A percentile compares a stretch with the other conserved stretches of the same genome.
These are phyloP conservation scores for Senna siamea DNA, from an alignment of 306 rosid genomes.

Conservation along the genomic window DNA sequence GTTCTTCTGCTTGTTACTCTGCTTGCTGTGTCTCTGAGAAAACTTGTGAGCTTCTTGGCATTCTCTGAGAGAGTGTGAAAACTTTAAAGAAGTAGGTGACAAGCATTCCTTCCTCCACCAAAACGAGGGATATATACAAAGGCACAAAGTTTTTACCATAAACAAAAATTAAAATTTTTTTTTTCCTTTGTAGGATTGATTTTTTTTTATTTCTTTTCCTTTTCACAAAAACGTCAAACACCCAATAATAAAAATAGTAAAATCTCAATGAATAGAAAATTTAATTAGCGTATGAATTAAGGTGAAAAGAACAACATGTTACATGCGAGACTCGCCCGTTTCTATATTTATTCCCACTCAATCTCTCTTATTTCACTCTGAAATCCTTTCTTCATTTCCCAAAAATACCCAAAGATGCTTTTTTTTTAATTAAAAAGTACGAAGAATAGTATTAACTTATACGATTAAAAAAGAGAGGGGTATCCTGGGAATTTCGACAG, in stretches of 20 bases:
- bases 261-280: constrained; percentile 34
- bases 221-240: constrained; percentile 41
- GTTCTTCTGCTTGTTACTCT: background rate
- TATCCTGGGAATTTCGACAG: constrained; percentile 18
- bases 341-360: constrained; percentile 61
- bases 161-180: too few species aligned
- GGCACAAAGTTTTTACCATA: constrained; percentile 1
- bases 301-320: constrained; percentile 59
- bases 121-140: constrained; percentile 53
- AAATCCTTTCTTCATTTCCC: constrained; percentile 32
- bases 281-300: constrained; percentile 52
- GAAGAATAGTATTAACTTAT: too few species aligned
- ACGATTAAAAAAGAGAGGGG: too few species aligned
- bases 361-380: constrained; percentile 25
- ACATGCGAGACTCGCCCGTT: constrained; percentile 79
- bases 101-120: constrained; percentile 79
- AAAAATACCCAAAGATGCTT: background rate
- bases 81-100: constrained; percentile 74
- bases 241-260: background rate
- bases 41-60: constrained; percentile 33
- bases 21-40: background rate
- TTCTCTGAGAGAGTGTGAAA: constrained; percentile 42
- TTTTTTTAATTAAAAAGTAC: too few species aligned
- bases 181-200: background rate
- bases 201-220: constrained; percentile 1